A percentile compares a stretch with the other conserved stretches of the same genome.
phyloP scores from a whole-genome alignment of 305 asterid species.

The Plantago coronopus region DNA sequence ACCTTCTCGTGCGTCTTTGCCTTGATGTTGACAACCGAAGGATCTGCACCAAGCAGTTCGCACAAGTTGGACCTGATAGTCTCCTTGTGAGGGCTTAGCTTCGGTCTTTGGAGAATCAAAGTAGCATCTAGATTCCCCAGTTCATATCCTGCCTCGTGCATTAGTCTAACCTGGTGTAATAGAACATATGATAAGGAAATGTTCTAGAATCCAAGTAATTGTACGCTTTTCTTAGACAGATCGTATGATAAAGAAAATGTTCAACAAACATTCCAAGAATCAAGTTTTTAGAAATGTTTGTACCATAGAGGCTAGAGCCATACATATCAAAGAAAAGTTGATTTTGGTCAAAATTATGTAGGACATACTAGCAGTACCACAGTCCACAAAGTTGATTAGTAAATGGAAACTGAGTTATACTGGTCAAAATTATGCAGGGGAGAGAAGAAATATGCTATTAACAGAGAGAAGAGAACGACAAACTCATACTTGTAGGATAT shows the following conservation, averaged over 20 bases:
- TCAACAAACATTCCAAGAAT: neutral
- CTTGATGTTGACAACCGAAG: constrained; percentile 21
- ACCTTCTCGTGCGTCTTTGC: constrained; percentile 40
- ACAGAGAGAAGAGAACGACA: no score
- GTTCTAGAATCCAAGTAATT: no score
- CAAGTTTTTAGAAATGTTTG: neutral
- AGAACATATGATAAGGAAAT: no score
- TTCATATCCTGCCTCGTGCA: constrained; percentile 92
- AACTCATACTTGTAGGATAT: no score
- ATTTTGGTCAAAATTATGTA: no score
- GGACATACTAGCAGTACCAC: no score
- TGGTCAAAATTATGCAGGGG: no score
- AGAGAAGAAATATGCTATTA: no score
- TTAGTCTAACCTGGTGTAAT: constrained; percentile 40
- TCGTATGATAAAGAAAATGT: constrained; percentile 9
- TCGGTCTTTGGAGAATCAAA: constrained; percentile 83
- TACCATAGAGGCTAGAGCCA: neutral
- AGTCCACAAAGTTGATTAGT: no score
- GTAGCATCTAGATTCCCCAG: constrained; percentile 86
- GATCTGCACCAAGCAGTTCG: constrained; percentile 64
- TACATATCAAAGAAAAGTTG: no score
- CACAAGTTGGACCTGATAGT: constrained; percentile 48
- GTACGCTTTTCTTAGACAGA: no score
- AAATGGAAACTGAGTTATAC: no score
- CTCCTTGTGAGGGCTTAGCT: constrained; percentile 80